Base-by-base conservation (phyloP, 495 filamentous ascomycete genomes). In the Zalerion maritima region DNA sequence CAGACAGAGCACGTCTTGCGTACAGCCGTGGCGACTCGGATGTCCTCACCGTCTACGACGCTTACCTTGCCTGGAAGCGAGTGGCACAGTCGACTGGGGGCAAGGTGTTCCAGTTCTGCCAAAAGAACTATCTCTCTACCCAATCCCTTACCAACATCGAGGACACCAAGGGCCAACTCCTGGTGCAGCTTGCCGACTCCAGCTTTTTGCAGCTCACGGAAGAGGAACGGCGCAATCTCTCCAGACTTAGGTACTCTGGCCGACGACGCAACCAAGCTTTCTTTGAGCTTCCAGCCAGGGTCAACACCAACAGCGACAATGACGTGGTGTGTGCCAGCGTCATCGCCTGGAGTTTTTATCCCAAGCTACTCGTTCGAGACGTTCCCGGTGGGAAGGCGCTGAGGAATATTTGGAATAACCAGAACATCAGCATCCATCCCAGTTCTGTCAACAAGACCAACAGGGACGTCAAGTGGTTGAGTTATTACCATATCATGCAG, bases 401-500 rank as follows among this genome's bases (percentile, higher is more conserved):
- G 68, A 71, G 82, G 24, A 94, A 94, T 34, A 69, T 92, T 14
- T 67, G 77, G 13, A 94, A 93, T 49, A 92, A 86, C 52, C 86
- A 94, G 45, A 63, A 64, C 23, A 83, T 94, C 33, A 78, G 69
- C 29, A 47, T 96, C 6, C 81, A 89, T 44, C 81, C 83, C 1
- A 78, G 71, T 9, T 89, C 82, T 0, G 79, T 96, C 27, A 94
- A 91, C 49, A 81, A 85, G 47, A 67, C 60, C 12, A 57, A 65
- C 13, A 62, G 71, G 9, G 60, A 68, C 11, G 47, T 79, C n/a
- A 71, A 71, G 43, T 93, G 78, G 75, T 51, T 96, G 24, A 83
- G 79, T 1, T 97, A 87, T 49, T 94, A 97, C 50, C 75, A 87
- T 38, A 92, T 94, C 35, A 92, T 94, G 85, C 84, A 93, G 52